These are phyloP conservation scores for Fusarium veterinarium DNA, from an alignment of 2,329 filamentous ascomycete species.

Conservation along the genomic window DNA sequence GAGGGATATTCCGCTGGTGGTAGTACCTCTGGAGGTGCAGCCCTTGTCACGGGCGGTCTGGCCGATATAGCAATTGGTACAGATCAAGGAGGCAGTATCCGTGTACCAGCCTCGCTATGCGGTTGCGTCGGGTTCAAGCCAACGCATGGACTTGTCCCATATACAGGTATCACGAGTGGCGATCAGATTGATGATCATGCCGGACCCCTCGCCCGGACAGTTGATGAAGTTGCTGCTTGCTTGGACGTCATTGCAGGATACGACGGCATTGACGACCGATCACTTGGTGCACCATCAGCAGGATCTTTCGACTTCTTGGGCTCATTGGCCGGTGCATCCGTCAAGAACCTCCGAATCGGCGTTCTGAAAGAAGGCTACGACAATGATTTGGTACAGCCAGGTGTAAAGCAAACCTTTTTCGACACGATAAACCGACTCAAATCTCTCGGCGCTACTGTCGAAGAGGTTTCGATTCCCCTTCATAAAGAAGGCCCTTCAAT, in stretches of 20 bases:
- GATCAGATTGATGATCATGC: constrained; percentile 64
- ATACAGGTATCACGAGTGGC: constrained; percentile 60
- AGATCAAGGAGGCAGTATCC: constrained; percentile 61
- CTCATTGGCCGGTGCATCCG: not conserved
- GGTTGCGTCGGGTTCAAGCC: constrained; percentile 62
- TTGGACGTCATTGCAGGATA: constrained; percentile 60
- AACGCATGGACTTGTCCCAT: constrained; percentile 63
- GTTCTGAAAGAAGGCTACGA: constrained; percentile 59
- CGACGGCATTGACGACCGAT: constrained; percentile 61
- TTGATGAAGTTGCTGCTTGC: constrained; percentile 54
- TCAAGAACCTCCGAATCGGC: constrained; percentile 53
- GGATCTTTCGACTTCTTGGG: constrained; percentile 40
- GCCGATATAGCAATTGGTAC: constrained; percentile 60
- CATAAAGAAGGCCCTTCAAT: constrained; percentile 61
- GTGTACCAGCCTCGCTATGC: constrained; percentile 56
- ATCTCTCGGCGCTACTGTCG: constrained; percentile 60
- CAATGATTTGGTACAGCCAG: constrained; percentile 51
- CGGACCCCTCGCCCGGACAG: constrained; percentile 56
- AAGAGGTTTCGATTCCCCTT: constrained; percentile 62
- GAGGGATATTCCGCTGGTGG: constrained; percentile 61
- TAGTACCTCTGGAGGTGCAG: constrained; percentile 60
- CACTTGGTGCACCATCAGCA: constrained; percentile 48
- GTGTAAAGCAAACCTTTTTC: constrained; percentile 56
- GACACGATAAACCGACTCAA: constrained; percentile 55
- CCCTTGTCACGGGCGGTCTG: constrained; percentile 56